These are phyloP conservation scores for Pythium volutum DNA, from an alignment of 352 stramenopile genomes.

Conservation along the genomic window DNA sequence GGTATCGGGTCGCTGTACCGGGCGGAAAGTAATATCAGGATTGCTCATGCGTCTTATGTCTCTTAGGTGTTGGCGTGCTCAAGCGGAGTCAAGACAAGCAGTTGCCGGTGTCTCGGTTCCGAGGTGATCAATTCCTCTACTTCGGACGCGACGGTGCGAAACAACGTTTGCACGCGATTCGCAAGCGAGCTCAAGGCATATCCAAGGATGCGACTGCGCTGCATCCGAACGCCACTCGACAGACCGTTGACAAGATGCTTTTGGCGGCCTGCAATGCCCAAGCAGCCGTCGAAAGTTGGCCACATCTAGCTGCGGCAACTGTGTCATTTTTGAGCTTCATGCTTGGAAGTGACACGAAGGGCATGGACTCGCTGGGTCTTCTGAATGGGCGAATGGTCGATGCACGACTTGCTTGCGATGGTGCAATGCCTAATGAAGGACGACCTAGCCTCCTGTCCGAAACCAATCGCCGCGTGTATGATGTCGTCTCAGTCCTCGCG, in stretches of 20 bases:
- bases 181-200: slow-evolving; percentile 14
- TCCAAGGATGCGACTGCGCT: not conserved
- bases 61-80: slow-evolving; percentile 54
- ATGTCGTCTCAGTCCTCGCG: slow-evolving; percentile 58
- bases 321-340: slow-evolving; percentile 53
- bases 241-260: slow-evolving; percentile 40
- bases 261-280: slow-evolving; percentile 47
- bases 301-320: slow-evolving; percentile 52
- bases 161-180: slow-evolving; percentile 37
- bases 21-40: too few relatives aligned
- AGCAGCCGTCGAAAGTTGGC: slow-evolving; percentile 43
- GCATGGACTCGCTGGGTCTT: slow-evolving; percentile 23
- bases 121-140: slow-evolving; percentile 48
- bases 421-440: slow-evolving; percentile 15
- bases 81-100: slow-evolving; percentile 46
- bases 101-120: slow-evolving; percentile 29
- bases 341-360: slow-evolving; percentile 34
- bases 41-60: too few relatives aligned
- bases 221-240: not conserved
- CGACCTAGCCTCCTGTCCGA: slow-evolving; percentile 27
- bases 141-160: slow-evolving; percentile 43
- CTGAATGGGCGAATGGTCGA: slow-evolving; percentile 48
- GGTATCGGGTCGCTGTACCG: slow-evolving; percentile 26
- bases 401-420: slow-evolving; percentile 33
- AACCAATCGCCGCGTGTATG: slow-evolving; percentile 61